Percentiles rank a stretch among this genome's conserved stretches.
These are phyloP conservation scores for Pythium monospermum DNA, from an alignment of 352 stramenopile genomes.

Conservation along the genomic window DNA sequence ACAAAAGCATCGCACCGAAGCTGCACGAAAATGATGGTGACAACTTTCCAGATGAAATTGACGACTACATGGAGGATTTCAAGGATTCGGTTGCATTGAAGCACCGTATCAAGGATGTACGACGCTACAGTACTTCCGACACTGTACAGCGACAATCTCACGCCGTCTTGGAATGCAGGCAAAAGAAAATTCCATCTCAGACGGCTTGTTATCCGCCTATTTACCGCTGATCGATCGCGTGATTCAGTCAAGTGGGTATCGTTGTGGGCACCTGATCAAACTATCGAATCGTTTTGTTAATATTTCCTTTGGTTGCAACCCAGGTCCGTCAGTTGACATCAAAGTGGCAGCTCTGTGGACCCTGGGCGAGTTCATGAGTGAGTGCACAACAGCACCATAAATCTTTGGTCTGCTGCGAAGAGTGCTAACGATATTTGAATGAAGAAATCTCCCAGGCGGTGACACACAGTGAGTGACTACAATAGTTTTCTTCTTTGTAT, in stretches of 20 bases:
- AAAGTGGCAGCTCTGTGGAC: constrained; percentile 17
- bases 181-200: constrained; percentile 16
- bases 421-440: too few species aligned
- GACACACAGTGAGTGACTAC: constrained; percentile 13
- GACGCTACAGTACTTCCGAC: neutral
- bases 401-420: too few species aligned
- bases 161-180: constrained; percentile 12
- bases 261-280: neutral
- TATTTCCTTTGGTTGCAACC: neutral
- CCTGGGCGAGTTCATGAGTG: constrained; percentile 28
- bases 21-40: neutral
- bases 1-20: neutral
- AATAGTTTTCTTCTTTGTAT: too few species aligned
- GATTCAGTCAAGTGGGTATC: constrained; percentile 8
- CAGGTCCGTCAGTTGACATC: constrained; percentile 1
- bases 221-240: constrained; percentile 15
- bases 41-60: neutral
- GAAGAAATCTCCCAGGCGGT: constrained; percentile 16
- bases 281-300: neutral
- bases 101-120: constrained; percentile 13
- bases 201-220: constrained; percentile 21
- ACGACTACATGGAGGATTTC: constrained; percentile 20
- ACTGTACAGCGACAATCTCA: neutral
- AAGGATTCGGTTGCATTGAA: constrained; percentile 11
- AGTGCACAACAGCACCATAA: too few species aligned